A percentile compares a stretch with the other conserved stretches of the same genome.
phyloP scores from a whole-genome alignment of 352 stramenopile species.

The Globisporangium megalacanthum region DNA sequence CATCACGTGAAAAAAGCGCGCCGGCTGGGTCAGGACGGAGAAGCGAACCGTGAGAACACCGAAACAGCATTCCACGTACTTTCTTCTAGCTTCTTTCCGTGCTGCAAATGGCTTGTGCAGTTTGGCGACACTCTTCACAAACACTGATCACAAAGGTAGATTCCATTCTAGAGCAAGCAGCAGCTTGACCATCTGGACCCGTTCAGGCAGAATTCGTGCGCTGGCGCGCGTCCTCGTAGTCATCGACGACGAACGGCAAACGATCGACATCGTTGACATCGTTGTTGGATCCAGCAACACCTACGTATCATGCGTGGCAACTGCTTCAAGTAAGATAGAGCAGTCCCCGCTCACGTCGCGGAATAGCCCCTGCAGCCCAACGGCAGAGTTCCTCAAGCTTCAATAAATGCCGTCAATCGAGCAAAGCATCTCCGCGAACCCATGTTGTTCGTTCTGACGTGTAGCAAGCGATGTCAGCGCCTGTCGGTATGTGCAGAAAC shows the following conservation, averaged over 20 bases:
- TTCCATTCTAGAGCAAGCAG: slow-evolving; percentile 21
- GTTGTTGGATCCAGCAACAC: slow-evolving; percentile 21
- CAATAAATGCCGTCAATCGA: slow-evolving; percentile 23
- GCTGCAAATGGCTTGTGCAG: slow-evolving; percentile 3
- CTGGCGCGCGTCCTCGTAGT: neutral
- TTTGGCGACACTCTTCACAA: slow-evolving; percentile 18
- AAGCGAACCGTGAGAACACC: slow-evolving; percentile 10
- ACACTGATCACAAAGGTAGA: slow-evolving; percentile 17
- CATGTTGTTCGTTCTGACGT: neutral
- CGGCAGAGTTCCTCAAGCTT: slow-evolving; percentile 21
- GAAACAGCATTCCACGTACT: slow-evolving; percentile 29
- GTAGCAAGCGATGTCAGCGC: slow-evolving; percentile 8
- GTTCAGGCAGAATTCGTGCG: slow-evolving; percentile 9
- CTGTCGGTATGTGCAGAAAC: slow-evolving; percentile 3
- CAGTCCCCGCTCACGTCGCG: neutral
- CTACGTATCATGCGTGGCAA: slow-evolving; percentile 18
- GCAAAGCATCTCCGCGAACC: slow-evolving; percentile 22
- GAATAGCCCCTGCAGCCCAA: slow-evolving; percentile 11
- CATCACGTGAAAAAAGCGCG: slow-evolving; percentile 1
- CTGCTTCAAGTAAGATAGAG: slow-evolving; percentile 5
- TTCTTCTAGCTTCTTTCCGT: slow-evolving; percentile 16
- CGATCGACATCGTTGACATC: slow-evolving; percentile 25
- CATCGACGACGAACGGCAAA: slow-evolving; percentile 14
- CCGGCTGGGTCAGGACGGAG: slow-evolving; percentile 1
- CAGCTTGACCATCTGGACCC: slow-evolving; percentile 5